Evolutionary conservation across 257 asterid species (phyloP), one percentile per base, ranked within the genome.

Genomic region (Striga asiatica): DNA sequence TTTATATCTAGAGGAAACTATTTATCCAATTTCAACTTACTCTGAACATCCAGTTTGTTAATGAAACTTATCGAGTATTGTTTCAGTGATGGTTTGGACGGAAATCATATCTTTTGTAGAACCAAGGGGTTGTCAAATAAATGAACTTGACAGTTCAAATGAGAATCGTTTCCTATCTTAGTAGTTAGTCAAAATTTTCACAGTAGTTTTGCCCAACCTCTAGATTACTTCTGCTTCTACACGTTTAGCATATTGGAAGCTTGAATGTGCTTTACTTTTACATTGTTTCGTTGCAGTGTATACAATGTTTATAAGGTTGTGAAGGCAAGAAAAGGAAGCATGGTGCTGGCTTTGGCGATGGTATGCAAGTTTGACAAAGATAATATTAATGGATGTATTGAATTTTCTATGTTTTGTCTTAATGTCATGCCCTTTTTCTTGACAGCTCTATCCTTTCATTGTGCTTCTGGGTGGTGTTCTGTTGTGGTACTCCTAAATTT

Each of bases 271-370:
- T 34, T 63, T 47, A 41, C 31, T 19, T 52, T 27, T 13, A 46
- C 50, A 29, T 17, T 56, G 38, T 56, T 67, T 54, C 10, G 66
- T n/a, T 78, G 75, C 94, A 92, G 97, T 43, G 71, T 85, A 56
- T 64, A 78, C 68, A 84, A 84, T 59, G 99, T 92, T 64, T 70
- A 71, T 69, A 81, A 76, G 74, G 89, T 92, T 78, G 94, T 92
- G 63, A 75, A 69, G 66, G 88, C 93, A 66, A 88, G 81, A 76
- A 92, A 83, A 54, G 97, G 95, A 73, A 88, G 80, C 74, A 81
- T 84, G 94, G 66, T 71, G 17, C 79, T 68, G 48, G 97, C 99
- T 49, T 78, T 88, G 79, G 97, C 99, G 61, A 88, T 92, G 99
- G 99, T 92, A 74, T 48, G 73, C 43, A 48, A 28, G 37, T 47